Base-by-base conservation (phyloP, 352 stramenopile species). In the Chrysophaeum taylorii region DNA sequence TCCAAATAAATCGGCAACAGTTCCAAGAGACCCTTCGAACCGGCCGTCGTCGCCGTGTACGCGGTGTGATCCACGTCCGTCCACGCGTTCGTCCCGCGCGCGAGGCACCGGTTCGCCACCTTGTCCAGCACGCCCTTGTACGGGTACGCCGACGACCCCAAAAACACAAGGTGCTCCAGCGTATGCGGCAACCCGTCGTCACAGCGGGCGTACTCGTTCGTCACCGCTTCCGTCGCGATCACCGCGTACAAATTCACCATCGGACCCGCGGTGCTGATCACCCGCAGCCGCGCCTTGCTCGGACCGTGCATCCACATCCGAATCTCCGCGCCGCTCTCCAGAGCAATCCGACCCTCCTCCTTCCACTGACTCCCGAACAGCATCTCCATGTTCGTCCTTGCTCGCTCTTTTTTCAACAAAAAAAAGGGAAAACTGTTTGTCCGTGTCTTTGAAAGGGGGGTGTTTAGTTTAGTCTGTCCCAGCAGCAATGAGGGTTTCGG, bases 111-210 rank as follows among this genome's bases (percentile, higher is more conserved):
- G 69, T 83, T 83, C 18, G 78, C 78, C 0, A 83, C 61, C 43
- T 83, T 78, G 48, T 84, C 80, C 15, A 85, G 67, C 27, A 82
- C 70, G 2, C 80, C 78, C 42, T 81, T 84, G 61, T 82, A 76
- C 0, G 77, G 79, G 61, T 79, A 80, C 16, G 70, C 73, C 35
- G 78, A 38, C 1, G 70, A 79, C 0, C 79, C 80, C 9, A 80
- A 48, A 37, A 84, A 81, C 0, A 85, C 75, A 14, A 84, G 41
- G 68, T 85, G 80, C 57, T 85, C 78, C 25, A 85, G 64, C 4
- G 76, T 81, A 71, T 85, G 79, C 0, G 78, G 75, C 27, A 85
- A 50, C 0, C 80, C 80, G 43, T 83, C 79, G 57, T 84, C 73
- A 60, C 67, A 68, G 37, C 77, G 70, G 25, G 74, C 64, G 73